Evolutionary conservation across 2,329 filamentous ascomycete species (phyloP), one percentile per base, ranked within the genome.

Genomic region (Pestalotiopsis sp.): DNA sequence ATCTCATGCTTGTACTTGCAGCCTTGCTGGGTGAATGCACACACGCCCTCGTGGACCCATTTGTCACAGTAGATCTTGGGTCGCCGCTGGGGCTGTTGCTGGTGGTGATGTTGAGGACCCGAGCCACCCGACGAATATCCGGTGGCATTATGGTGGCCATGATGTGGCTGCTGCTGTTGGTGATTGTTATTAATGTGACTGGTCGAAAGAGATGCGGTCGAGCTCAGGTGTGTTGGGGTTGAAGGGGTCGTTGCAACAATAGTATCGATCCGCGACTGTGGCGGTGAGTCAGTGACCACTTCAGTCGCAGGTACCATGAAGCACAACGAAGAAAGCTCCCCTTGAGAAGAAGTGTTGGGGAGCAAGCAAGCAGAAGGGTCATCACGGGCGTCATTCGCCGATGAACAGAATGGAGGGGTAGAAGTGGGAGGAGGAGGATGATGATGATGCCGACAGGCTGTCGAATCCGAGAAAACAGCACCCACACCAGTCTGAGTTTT

Each of bases 1-100:
- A 97, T 97, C 77, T 96, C 92, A 77, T 97, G 94, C 81, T 94
- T 95, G 83, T 90, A 97, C 71, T 91, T 89, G 81, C 94, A 97
- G 0, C 94, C 94, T 75, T 94, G 91, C 77, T 97, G 93, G 3
- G 87, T 90, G 78, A 93, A 98, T 70, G 92, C 92, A 77, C 94
- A 98, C 57, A 92, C 89, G 22, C 94, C 94, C 68, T 92, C 91
- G 73, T 93, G 90, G 66, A 97, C 91, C 94, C 94, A 98, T 78
- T 95, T 93, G 68, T 94, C 93, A 80, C 94, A 97, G 78, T 92
- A 97, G 26, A 91, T 82, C 77, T 97, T 97, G 68, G 73, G 71
- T 26, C 75, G 76, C 17, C 75, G 74, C 65, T 73, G 74, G 11
- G 66, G 67, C 10, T 57, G 66, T 13, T 65, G 58, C 5, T 67